Evolutionary conservation across 805 yeast species (phyloP).

Genomic region (Jamesozyma gamospora): DNA sequence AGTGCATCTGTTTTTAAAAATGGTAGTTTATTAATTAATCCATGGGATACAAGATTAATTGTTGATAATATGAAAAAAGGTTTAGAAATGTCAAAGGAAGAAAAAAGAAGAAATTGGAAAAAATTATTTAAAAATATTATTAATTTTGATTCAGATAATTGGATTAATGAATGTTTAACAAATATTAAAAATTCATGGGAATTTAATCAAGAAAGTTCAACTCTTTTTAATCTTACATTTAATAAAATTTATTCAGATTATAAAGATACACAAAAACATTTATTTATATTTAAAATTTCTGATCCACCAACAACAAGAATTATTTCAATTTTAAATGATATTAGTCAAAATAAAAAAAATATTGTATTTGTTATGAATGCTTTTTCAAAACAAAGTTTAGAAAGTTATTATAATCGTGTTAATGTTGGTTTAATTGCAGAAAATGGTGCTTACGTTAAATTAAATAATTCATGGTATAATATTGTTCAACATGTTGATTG

Average conservation of each 20-base stretch:
- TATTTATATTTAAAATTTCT: conserved; percentile 38
- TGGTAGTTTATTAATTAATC: conserved; percentile 74
- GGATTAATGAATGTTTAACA: conserved; percentile 55
- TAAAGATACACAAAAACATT: conserved; percentile 29
- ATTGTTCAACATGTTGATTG: conserved; percentile 45
- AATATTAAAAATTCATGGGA: conserved; percentile 46
- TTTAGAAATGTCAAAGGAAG: conserved; percentile 54
- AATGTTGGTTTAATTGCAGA: conserved; percentile 81
- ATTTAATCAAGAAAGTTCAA: conserved; percentile 34
- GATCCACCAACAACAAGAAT: conserved; percentile 55
- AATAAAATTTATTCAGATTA: conserved; percentile 25
- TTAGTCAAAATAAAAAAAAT: conserved; percentile 51
- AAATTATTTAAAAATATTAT: conserved; percentile 47
- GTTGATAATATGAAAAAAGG: conserved; percentile 54
- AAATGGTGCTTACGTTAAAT: conserved; percentile 70
- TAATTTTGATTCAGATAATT: conserved; percentile 59
- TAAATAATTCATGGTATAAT: conserved; percentile 51
- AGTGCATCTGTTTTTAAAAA: conserved; percentile 67
- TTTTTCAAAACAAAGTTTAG: conserved; percentile 53
- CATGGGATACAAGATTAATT: conserved; percentile 73
- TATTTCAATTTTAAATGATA: conserved; percentile 45
- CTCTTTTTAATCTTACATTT: conserved; percentile 27
- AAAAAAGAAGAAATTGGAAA: conserved; percentile 53
- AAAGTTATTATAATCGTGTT: conserved; percentile 55
- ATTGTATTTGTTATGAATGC: conserved; percentile 64